Percentiles rank a stretch among this genome's conserved stretches.
phyloP scores from a whole-genome alignment of 2,329 filamentous ascomycete genomes.

The Beauveria medogensis region DNA sequence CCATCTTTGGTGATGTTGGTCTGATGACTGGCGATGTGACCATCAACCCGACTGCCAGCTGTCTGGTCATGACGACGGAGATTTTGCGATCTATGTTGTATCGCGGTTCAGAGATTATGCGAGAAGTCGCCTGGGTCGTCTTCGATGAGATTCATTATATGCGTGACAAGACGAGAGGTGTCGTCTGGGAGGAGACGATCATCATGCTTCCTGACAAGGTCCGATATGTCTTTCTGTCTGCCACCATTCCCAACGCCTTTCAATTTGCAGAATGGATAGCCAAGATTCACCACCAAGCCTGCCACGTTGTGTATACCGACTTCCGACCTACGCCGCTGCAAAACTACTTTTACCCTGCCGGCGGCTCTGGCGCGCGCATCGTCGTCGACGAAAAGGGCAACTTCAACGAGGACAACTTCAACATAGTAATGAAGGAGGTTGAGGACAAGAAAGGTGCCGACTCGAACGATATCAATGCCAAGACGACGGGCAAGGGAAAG shows the following conservation, averaged over 20 bases:
- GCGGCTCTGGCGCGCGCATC: constrained; percentile 85
- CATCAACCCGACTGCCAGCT: constrained; percentile 96
- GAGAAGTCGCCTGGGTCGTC: constrained; percentile 95
- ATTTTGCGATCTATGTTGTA: constrained; percentile 99
- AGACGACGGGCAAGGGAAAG: constrained; percentile 78
- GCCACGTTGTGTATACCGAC: constrained; percentile 98
- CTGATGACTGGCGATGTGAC: constrained; percentile 99
- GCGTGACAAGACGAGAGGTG: constrained; percentile 86
- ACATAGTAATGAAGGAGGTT: constrained; percentile 86
- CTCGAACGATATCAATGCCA: constrained; percentile 68
- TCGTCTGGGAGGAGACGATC: constrained; percentile 99
- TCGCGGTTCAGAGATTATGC: constrained; percentile 97
- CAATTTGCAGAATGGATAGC: constrained; percentile 99
- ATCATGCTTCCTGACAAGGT: constrained; percentile 98
- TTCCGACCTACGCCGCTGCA: constrained; percentile 94
- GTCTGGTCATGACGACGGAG: constrained; percentile 98
- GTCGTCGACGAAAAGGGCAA: constrained; percentile 95
- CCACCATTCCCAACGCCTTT: constrained; percentile 97
- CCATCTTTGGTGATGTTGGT: constrained; percentile 92
- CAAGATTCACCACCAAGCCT: constrained; percentile 95
- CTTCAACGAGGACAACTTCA: constrained; percentile 96
- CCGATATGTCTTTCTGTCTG: constrained; percentile 94
- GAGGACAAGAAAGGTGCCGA: constrained; percentile 82
- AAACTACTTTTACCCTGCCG: constrained; percentile 94
- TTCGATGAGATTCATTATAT: constrained; percentile 99